These are phyloP conservation scores for Conticribra guillardii DNA, from an alignment of 108 stramenopile genomes.

Conservation along the genomic window DNA sequence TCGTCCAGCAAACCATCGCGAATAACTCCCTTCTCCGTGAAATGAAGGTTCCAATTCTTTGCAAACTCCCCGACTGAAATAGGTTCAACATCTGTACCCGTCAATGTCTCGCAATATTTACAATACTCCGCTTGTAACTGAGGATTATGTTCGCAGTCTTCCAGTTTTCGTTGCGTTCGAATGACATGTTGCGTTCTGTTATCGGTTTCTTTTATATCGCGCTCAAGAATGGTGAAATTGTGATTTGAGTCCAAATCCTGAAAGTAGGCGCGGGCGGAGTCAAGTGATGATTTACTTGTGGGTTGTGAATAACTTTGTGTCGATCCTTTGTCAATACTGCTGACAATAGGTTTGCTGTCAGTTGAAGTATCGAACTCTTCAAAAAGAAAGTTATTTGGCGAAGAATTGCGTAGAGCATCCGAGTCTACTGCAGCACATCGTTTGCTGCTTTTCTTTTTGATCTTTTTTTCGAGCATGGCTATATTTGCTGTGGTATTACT, in stretches of 20 bases:
- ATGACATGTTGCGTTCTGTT: background rate
- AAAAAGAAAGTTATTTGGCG: too few species aligned
- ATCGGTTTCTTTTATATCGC: background rate
- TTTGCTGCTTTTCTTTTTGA: too few species aligned
- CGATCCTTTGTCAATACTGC: background rate
- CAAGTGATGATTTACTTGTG: conserved; percentile 30
- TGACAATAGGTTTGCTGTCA: background rate
- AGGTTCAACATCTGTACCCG: conserved; percentile 1
- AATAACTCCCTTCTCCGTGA: conserved; percentile 18
- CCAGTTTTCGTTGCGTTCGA: conserved; percentile 10
- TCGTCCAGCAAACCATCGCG: conserved; percentile 24
- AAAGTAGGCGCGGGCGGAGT: conserved; percentile 38
- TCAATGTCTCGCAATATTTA: background rate
- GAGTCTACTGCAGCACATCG: too few species aligned
- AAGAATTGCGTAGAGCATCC: too few species aligned
- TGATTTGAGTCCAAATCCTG: conserved; percentile 40
- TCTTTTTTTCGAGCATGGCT: too few species aligned
- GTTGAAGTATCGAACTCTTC: too few species aligned
- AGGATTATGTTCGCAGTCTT: background rate
- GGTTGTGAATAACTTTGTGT: conserved; percentile 28
- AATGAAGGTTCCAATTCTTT: conserved; percentile 10
- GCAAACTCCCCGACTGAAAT: conserved; percentile 19
- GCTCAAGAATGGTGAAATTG: conserved; percentile 21
- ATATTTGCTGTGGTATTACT: too few species aligned
- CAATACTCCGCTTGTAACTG: conserved; percentile 9